phyloP scores from a whole-genome alignment of 2,329 filamentous ascomycete genomes.

The Keithomyces neogunnii region DNA sequence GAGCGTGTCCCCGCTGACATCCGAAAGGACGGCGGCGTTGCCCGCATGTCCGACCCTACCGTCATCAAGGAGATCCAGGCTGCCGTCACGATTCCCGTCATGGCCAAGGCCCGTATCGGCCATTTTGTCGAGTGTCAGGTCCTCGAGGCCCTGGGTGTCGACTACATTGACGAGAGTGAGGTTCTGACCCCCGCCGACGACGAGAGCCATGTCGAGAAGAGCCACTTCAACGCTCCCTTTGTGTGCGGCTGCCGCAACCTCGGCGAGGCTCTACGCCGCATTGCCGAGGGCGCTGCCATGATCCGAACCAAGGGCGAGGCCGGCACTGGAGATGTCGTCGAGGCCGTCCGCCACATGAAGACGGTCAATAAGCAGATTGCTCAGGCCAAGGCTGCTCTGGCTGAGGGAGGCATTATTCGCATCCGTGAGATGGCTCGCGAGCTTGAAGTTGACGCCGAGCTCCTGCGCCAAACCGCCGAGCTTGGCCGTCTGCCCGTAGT shows the following conservation, averaged over 20 bases:
- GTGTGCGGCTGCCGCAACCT: conserved; percentile 95
- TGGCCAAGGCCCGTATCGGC: conserved; percentile 97
- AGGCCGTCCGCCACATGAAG: conserved; percentile 94
- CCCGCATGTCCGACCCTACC: conserved; percentile 89
- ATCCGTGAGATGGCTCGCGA: conserved; percentile 70
- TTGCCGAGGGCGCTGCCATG: conserved; percentile 94
- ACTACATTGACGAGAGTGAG: conserved; percentile 98
- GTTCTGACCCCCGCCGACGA: conserved; percentile 93
- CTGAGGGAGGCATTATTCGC: conserved; percentile 39
- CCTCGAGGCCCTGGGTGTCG: conserved; percentile 86
- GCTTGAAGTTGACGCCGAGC: conserved; percentile 65
- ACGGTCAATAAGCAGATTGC: conserved; percentile 78
- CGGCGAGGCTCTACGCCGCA: conserved; percentile 83
- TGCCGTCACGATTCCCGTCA: conserved; percentile 93
- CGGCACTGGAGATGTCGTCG: conserved; percentile 92
- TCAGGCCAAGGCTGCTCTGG: conserved; percentile 67
- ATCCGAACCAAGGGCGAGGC: conserved; percentile 98
- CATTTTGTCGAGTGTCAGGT: conserved; percentile 99
- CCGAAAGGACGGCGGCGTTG: conserved; percentile 82
- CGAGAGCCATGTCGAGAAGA: conserved; percentile 85
- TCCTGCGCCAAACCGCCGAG: conserved; percentile 81
- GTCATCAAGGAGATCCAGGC: conserved; percentile 96
- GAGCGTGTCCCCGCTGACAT: conserved; percentile 98
- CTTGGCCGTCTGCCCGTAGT: conserved; percentile 86
- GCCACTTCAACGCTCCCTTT: conserved; percentile 74